Base-by-base conservation (phyloP, 2,329 filamentous ascomycete species). In the Colletotrichum melonis region DNA sequence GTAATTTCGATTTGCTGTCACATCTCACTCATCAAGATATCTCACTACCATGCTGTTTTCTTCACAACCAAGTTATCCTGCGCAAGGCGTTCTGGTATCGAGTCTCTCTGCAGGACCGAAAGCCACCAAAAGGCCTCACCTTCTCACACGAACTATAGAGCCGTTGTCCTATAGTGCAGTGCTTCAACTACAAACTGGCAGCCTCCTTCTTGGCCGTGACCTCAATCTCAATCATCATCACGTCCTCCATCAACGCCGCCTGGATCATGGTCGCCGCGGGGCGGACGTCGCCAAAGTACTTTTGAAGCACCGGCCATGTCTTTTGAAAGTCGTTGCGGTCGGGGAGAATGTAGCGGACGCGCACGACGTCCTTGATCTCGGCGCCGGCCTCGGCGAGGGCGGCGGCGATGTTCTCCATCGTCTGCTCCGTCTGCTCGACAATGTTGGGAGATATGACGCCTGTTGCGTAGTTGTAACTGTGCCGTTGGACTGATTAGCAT, bases 181-280 rank as follows among this genome's bases (percentile, higher is more conserved):
- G 42, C 19, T 22, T 22, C 8, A 8, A 9, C 22, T 65, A 65
- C 19, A 22, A 26, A n/a, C 54, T 26, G 14, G 35, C 55, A 19
- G 14, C 24, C 16, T 38, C 58, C 54, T 72, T 76, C 38, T 70
- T 73, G n/a, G 84, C 84, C 5, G 83, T 86, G 9, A 85, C 84
- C 66, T 86, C 83, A 58, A 86, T 85, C 76, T 85, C 84, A 76
- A 86, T 81, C 79, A 80, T 82, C 84, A 86, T 86, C 22, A 62
- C 80, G 46, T 88, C 87, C 76, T 88, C 85, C 85, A 89, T 86
- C 69, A 89, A 75, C 11, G 80, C 84, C 0, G 86, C 83, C 77
- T 88, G 84, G 0, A 88, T 77, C 88, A 89, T 89, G 1, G 86
- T 89, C 24, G 88, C 88, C 28, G 88, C 87, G 1, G 88, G 88